These are phyloP conservation scores for Ceratobasidium sp. DNA, from an alignment of 1,284 basidiomycete genomes.

Conservation along the genomic window DNA sequence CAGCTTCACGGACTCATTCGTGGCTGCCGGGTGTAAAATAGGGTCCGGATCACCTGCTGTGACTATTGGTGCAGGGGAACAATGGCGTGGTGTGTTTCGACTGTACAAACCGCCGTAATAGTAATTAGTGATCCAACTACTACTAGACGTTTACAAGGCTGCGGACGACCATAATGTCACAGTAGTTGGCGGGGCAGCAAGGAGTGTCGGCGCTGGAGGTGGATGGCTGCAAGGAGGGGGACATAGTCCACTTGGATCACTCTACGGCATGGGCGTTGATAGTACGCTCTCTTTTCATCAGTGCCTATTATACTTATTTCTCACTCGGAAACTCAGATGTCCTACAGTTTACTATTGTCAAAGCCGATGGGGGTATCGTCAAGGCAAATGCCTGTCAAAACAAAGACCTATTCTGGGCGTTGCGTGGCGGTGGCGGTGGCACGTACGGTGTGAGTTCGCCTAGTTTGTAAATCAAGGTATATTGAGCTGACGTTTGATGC, in stretches of 20 bases:
- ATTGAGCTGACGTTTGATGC: neutral
- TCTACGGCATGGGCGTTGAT: slow-evolving; percentile 37
- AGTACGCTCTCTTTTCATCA: slow-evolving; percentile 9
- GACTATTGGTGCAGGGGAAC: slow-evolving; percentile 41
- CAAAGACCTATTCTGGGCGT: slow-evolving; percentile 46
- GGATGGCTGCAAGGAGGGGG: slow-evolving; percentile 45
- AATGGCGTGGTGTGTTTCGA: slow-evolving; percentile 37
- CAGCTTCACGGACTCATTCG: slow-evolving; percentile 38
- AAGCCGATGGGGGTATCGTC: slow-evolving; percentile 28
- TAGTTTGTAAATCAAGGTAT: neutral
- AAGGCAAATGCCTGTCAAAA: slow-evolving; percentile 33
- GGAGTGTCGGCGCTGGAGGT: slow-evolving; percentile 41
- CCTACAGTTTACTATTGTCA: slow-evolving; percentile 38
- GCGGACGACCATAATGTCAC: slow-evolving; percentile 32
- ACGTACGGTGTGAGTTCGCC: slow-evolving; percentile 23
- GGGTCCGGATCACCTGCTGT: slow-evolving; percentile 16
- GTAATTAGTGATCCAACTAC: neutral
- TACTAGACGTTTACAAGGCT: slow-evolving; percentile 34
- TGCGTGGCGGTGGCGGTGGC: slow-evolving; percentile 45
- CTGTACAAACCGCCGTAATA: neutral
- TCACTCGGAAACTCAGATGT: neutral
- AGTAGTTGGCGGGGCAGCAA: slow-evolving; percentile 28
- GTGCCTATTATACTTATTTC: neutral
- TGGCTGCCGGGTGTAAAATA: neutral
- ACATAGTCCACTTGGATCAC: slow-evolving; percentile 26